Conservation (phyloP, 257 asterid genomes). For the Leptodermis oblonga region DNA sequence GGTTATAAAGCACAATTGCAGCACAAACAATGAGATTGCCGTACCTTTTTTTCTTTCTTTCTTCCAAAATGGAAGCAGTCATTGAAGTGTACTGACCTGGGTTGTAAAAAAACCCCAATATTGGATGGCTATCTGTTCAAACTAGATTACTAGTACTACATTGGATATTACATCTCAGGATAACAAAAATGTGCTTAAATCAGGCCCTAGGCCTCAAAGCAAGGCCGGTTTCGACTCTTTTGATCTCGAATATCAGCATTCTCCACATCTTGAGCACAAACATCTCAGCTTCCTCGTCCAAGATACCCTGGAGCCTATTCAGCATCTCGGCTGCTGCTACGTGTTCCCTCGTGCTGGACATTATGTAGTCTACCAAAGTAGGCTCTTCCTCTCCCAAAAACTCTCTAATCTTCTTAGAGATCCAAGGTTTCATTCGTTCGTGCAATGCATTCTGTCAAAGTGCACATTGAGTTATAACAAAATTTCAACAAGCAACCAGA, state of each 20-base stretch:
- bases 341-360: constrained; percentile 89
- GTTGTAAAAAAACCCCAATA: too few relatives aligned
- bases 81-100: too few relatives aligned
- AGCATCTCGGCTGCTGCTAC: constrained; percentile 89
- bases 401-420: constrained; percentile 87
- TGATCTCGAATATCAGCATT: constrained; percentile 97
- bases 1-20: too few relatives aligned
- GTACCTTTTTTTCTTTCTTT: too few relatives aligned
- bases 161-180: not conserved
- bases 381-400: constrained; percentile 94
- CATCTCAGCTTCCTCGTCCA: constrained; percentile 99
- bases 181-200: constrained; percentile 17
- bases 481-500: not conserved
- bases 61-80: too few relatives aligned
- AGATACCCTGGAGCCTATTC: constrained; percentile 78
- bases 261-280: constrained; percentile 99
- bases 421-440: constrained; percentile 90
- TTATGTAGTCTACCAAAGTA: constrained; percentile 80
- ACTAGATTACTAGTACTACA: constrained; percentile 2
- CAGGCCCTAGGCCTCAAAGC: constrained; percentile 53
- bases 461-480: constrained; percentile 1
- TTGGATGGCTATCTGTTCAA: not conserved
- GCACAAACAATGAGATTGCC: too few relatives aligned
- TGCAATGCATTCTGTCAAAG: constrained; percentile 69
- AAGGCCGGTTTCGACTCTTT: constrained; percentile 86